Percentiles rank a stretch among this genome's conserved stretches.
phyloP scores from a whole-genome alignment of 371 early-diverging fungal genomes.

The Blakeslea trispora region DNA sequence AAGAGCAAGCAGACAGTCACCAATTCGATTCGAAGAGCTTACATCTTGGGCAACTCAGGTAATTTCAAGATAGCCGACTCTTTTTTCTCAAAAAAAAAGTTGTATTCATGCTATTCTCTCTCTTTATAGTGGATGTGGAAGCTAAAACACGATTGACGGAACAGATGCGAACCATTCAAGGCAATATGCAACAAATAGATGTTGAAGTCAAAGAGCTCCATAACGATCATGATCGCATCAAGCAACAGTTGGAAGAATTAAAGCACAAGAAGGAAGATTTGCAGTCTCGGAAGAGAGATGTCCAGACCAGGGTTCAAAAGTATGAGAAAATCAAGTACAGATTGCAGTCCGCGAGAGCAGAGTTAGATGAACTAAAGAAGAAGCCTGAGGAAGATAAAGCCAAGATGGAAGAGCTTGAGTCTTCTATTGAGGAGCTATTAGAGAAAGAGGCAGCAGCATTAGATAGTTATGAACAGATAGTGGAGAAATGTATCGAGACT shows the following conservation, averaged over 20 bases:
- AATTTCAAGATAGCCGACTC: too few relatives aligned
- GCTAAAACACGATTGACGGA: slow-evolving; percentile 21
- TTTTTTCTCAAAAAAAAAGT: too few relatives aligned
- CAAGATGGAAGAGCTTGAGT: slow-evolving; percentile 6
- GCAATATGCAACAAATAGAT: slow-evolving; percentile 31
- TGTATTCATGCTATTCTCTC: background rate
- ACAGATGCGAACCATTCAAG: background rate
- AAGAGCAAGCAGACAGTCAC: slow-evolving; percentile 42
- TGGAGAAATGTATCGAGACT: slow-evolving; percentile 1
- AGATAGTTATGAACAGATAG: background rate
- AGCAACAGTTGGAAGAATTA: slow-evolving; percentile 28
- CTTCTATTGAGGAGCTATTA: background rate
- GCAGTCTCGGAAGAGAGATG: slow-evolving; percentile 24
- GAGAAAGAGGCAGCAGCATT: background rate
- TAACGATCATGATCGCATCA: slow-evolving; percentile 21
- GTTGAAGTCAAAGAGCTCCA: slow-evolving; percentile 38
- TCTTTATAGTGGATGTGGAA: slow-evolving; percentile 31
- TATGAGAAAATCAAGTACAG: slow-evolving; percentile 16
- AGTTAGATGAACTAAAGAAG: slow-evolving; percentile 8
- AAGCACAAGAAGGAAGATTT: slow-evolving; percentile 39
- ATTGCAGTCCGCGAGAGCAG: background rate
- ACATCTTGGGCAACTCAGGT: slow-evolving; percentile 52
- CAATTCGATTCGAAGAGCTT: slow-evolving; percentile 33
- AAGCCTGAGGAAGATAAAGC: slow-evolving; percentile 9
- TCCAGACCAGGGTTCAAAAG: slow-evolving; percentile 6